Base-by-base conservation (phyloP, 2,329 filamentous ascomycete species). In the Metarhizium guizhouense region DNA sequence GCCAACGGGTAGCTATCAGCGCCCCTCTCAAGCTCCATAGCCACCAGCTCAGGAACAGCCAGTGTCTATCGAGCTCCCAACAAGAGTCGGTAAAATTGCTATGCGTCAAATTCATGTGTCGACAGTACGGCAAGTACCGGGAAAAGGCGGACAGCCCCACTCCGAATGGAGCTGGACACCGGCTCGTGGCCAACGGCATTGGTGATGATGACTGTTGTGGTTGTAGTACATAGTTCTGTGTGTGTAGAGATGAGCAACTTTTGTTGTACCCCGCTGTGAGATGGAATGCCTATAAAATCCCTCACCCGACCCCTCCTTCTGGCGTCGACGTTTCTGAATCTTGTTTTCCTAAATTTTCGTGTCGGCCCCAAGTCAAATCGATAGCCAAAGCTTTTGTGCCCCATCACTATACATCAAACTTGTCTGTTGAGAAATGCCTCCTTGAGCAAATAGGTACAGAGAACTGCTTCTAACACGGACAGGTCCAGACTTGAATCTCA, bases 401-500 rank as follows among this genome's bases (percentile, higher is more conserved):
- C 3, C 11, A 40, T 40, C 38, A 16, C 38, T 5, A 14, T 16
- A 30, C 13, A 48, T 14, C 45, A 48, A 48, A 48, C 25, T 48
- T 29, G 20, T 48, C 45, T 30, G 45, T 48, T 48, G 20, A 30
- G 25, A 29, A 29, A 14, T 10, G 8, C 11, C 20, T 20, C 45
- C 25, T n/a, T 6, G 8, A 30, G 30, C 5, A 47, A 47, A 25
- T 8, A 32, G 18, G 48, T 11, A 3, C 30, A 29, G 20, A 30
- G 45, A 29, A 29, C 25, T 53, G 51, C 43, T 53, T 55, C 59
- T 60, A 56, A 58, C 48, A 47, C 32, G 2, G 20, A 14, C 47
- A 60, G 59, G 52, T 55, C 8, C 16, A 53, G n/a, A 43, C 29
- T 47, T 48, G 53, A 25, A 16, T 45, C 53, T 34, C 54, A 62